These are phyloP conservation scores for Cyberlindnera lachancei DNA, from an alignment of 805 yeast genomes.

Conservation along the genomic window DNA sequence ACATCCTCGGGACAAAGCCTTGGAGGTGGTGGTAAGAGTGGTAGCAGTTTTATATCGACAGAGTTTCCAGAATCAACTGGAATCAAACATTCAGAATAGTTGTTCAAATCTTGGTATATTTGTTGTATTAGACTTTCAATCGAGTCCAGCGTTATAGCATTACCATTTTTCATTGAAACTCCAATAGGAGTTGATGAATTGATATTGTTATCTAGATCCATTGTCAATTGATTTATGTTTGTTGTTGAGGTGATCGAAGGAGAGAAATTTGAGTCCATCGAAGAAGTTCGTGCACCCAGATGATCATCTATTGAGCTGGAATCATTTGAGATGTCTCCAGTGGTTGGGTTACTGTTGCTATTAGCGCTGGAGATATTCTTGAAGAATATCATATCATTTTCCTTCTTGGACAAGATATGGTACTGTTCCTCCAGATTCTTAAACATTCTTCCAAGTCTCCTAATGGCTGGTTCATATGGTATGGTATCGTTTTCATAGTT, in stretches of 20 bases:
- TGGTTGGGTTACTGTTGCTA: slow-evolving; percentile 1
- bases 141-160: slow-evolving; percentile 29
- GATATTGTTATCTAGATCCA: slow-evolving; percentile 18
- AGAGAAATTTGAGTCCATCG: slow-evolving; percentile 14
- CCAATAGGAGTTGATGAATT: slow-evolving; percentile 23
- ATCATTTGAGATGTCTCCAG: slow-evolving; percentile 5
- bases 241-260: slow-evolving; percentile 13
- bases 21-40: slow-evolving; percentile 75
- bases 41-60: slow-evolving; percentile 90
- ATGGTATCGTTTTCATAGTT: slow-evolving; percentile 73
- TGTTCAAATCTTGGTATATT: slow-evolving; percentile 88
- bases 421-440: slow-evolving; percentile 86
- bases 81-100: slow-evolving; percentile 91
- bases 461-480: slow-evolving; percentile 80
- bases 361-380: slow-evolving; percentile 7
- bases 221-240: slow-evolving; percentile 23
- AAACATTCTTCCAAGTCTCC: slow-evolving; percentile 82
- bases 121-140: slow-evolving; percentile 80
- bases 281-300: slow-evolving; percentile 10
- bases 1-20: slow-evolving; percentile 75
- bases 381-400: slow-evolving; percentile 33
- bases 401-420: slow-evolving; percentile 56
- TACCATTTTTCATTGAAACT: slow-evolving; percentile 13
- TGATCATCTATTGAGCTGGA: slow-evolving; percentile 7
- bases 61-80: slow-evolving; percentile 87